Base-by-base conservation (phyloP, 2,329 filamentous ascomycete genomes). In the Cordyceps farinosa region DNA sequence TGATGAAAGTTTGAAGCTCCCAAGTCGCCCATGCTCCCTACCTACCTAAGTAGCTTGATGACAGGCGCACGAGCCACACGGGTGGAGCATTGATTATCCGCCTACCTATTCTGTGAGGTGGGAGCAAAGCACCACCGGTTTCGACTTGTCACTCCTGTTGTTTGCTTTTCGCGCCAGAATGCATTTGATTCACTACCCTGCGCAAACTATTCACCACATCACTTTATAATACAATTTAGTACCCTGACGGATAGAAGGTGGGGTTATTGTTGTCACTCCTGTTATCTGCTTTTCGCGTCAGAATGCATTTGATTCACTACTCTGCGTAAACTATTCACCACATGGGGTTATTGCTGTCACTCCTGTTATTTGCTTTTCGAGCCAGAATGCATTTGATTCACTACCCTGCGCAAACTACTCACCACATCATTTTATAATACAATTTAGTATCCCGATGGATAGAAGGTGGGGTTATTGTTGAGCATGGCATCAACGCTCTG, bases 401-500 rank as follows among this genome's bases (percentile, higher is more conserved):
- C 15, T 6, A 30, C 22, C 22, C 22, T 22, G 22, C 22, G 22
- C 6, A 40, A 30, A 42, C 5, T 60, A 27, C 22, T 34, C 10
- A 54, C 9, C n/a, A 17, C 27, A 36, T 6, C 15, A 27, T 30
- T 15, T 42, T n/a, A 22, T 54, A 5, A 22, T 62, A 62, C 60
- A 55, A 1, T 42, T 58, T 44, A 64, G n/a, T 57, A 58, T 42
- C 62, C 53, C 17, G 63, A 55, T 3, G 45, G 22, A 15, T 68
- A 76, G 9, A 69, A 60, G 5, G 71, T 67, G 3, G 70, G 70
- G 8, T 73, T 68, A 34, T 79, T 74, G 48, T 78, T 77, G 63
- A 92, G 73, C 68, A 84, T 81, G 44, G 85, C 81, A 66, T 90
- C 84, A 62, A 89, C 85, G 63, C 82, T 82, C 13, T 79, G 77